phyloP scores from a whole-genome alignment of 2,329 filamentous ascomycete species.

The Calonectria ilicicola region DNA sequence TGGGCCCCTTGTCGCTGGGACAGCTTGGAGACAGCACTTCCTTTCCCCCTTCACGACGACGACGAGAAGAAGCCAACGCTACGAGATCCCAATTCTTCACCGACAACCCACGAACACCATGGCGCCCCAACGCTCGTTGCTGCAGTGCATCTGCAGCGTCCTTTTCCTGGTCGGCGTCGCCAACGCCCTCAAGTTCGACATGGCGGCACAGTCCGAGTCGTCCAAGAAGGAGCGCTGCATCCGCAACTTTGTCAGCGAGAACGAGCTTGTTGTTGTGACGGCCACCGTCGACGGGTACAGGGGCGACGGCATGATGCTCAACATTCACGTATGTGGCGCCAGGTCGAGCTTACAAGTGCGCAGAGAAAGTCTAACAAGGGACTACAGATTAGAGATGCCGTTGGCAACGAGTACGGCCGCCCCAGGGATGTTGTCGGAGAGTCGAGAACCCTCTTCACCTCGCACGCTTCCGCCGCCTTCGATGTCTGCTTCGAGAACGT shows the following conservation, averaged over 20 bases:
- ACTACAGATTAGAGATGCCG: slow-evolving; percentile 87
- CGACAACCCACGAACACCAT: slow-evolving; percentile 48
- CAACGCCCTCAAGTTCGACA: slow-evolving; percentile 91
- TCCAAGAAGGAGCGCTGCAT: slow-evolving; percentile 88
- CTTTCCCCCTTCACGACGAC: slow-evolving; percentile 20
- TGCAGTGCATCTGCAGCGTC: slow-evolving; percentile 70
- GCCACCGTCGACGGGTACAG: slow-evolving; percentile 86
- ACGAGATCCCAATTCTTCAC: background rate
- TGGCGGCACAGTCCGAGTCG: slow-evolving; percentile 72
- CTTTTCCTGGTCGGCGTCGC: slow-evolving; percentile 66
- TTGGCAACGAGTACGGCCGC: slow-evolving; percentile 95
- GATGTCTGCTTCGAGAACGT: slow-evolving; percentile 97
- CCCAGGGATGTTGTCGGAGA: slow-evolving; percentile 94
- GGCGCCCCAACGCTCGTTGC: slow-evolving; percentile 62
- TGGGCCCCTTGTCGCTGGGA: slow-evolving; percentile 31
- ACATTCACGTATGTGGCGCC: slow-evolving; percentile 83
- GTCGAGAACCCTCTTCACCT: slow-evolving; percentile 93
- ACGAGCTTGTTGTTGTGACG: slow-evolving; percentile 95
- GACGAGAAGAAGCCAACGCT: slow-evolving; percentile 16
- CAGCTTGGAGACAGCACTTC: slow-evolving; percentile 26
- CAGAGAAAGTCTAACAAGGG: slow-evolving; percentile 6
- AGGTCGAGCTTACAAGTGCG: background rate
- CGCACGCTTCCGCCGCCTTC: slow-evolving; percentile 90
- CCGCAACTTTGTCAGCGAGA: slow-evolving; percentile 92
- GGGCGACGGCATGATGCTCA: slow-evolving; percentile 92